Conservation (phyloP, 176 grass and related monocot species). For the Oryza coarctata region DNA sequence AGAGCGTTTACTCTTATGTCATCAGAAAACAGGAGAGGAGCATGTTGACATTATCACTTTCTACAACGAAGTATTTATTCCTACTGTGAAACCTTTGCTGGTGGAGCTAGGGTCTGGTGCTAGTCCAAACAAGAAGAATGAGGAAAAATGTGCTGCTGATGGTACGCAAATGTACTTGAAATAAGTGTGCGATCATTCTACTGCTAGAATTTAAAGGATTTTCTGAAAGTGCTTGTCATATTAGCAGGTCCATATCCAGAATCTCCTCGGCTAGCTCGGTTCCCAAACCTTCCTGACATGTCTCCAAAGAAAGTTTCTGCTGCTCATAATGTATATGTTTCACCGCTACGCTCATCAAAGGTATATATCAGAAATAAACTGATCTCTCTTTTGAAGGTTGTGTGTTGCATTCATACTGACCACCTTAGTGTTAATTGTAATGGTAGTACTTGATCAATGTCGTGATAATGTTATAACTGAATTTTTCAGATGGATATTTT, state of each 20-base stretch:
- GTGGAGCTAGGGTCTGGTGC: slow-evolving; percentile 69
- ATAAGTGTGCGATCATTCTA: slow-evolving; percentile 7
- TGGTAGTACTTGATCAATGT: neutral
- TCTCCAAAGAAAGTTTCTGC: slow-evolving; percentile 99
- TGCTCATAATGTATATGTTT: slow-evolving; percentile 91
- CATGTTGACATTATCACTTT: slow-evolving; percentile 97
- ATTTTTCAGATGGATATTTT: slow-evolving; percentile 81
- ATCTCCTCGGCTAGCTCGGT: slow-evolving; percentile 81
- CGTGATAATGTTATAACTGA: neutral
- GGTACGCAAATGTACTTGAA: slow-evolving; percentile 43
- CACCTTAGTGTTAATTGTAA: slow-evolving; percentile 3
- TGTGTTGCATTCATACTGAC: neutral
- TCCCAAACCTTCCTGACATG: slow-evolving; percentile 98
- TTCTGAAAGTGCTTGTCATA: slow-evolving; percentile 29
- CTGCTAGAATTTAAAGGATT: slow-evolving; percentile 17
- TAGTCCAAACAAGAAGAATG: slow-evolving; percentile 57
- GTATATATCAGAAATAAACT: slow-evolving; percentile 33
- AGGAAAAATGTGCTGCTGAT: slow-evolving; percentile 61
- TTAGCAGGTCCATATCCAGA: slow-evolving; percentile 68
- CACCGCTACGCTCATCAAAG: slow-evolving; percentile 83
- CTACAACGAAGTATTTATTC: slow-evolving; percentile 96
- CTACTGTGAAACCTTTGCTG: slow-evolving; percentile 78
- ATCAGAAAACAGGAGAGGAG: slow-evolving; percentile 84
- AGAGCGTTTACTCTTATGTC: slow-evolving; percentile 1
- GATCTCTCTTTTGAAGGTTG: neutral